phyloP scores from a whole-genome alignment of 2,329 filamentous ascomycete genomes.

The Apiospora marii region DNA sequence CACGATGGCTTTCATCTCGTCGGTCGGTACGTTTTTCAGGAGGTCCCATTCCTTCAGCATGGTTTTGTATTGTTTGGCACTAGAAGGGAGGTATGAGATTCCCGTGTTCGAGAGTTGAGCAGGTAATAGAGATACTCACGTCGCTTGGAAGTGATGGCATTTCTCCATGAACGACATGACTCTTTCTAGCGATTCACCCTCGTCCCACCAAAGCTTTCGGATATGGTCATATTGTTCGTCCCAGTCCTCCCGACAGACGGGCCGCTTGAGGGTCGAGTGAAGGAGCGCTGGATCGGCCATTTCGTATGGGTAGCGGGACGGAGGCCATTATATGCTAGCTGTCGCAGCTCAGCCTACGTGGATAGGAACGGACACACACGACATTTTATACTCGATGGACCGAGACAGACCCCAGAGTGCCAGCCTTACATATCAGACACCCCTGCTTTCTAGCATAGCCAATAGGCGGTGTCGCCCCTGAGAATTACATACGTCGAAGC shows the following conservation, averaged over 20 bases:
- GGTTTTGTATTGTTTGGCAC: slow-evolving; percentile 1
- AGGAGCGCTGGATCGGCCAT: slow-evolving; percentile 7
- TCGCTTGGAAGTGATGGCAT: neutral
- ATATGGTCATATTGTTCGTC: neutral
- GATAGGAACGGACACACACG: neutral
- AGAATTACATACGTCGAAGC: neutral
- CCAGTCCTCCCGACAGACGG: neutral
- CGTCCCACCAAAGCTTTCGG: slow-evolving; percentile 4
- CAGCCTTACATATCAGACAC: neutral
- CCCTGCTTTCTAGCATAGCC: neutral
- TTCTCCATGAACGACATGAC: slow-evolving; percentile 17
- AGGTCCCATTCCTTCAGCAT: neutral
- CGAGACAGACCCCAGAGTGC: neutral
- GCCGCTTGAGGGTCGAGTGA: neutral
- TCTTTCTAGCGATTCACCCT: neutral
- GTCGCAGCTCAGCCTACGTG: neutral
- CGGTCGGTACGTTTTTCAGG: slow-evolving; percentile 5
- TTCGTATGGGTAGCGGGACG: neutral
- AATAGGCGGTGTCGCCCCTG: neutral
- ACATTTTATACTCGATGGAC: neutral
- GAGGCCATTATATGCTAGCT: neutral
- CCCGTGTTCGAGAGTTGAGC: neutral
- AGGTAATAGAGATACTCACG: neutral
- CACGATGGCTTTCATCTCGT: slow-evolving; percentile 12
- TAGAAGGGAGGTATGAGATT: neutral